A percentile compares a stretch with the other conserved stretches of the same genome.
Evolutionary conservation across 495 filamentous ascomycete genomes (phyloP).

Genomic region (Neurospora sp.): DNA sequence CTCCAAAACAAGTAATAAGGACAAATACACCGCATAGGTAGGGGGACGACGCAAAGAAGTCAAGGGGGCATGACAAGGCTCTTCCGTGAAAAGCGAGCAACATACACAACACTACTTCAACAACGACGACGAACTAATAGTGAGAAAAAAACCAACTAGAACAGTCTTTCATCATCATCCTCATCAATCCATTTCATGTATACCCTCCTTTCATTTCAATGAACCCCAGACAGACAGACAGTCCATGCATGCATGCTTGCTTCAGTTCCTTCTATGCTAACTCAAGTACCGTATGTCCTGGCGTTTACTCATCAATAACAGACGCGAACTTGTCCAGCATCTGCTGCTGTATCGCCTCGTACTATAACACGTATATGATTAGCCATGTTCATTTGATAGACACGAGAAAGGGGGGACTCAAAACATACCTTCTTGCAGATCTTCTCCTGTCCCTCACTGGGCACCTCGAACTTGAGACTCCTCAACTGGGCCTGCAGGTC

Average conservation of each 20-base stretch:
- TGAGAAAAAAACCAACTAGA: not conserved
- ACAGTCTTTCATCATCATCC: not conserved
- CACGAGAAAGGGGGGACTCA: not conserved
- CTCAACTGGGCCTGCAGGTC: constrained; percentile 76
- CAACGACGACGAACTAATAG: not conserved
- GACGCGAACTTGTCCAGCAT: constrained; percentile 96
- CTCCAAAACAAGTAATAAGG: not conserved
- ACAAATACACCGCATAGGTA: no score
- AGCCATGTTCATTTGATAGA: constrained; percentile 8
- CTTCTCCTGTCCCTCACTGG: constrained; percentile 61
- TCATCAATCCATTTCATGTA: not conserved
- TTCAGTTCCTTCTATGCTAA: not conserved
- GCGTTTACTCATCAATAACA: constrained; percentile 75
- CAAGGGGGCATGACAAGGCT: no score
- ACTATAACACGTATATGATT: constrained; percentile 36
- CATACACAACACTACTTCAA: not conserved
- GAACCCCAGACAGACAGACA: not conserved
- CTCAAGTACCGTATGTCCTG: not conserved
- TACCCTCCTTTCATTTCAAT: not conserved
- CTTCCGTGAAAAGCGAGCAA: not conserved
- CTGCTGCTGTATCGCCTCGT: constrained; percentile 78
- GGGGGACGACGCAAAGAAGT: no score
- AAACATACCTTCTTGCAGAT: constrained; percentile 63
- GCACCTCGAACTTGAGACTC: constrained; percentile 93
- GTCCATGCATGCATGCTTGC: not conserved